Evolutionary conservation across 129 eudicot genomes (phyloP), one percentile per base, ranked within the genome.

Genomic region (Dittrichia graveolens): DNA sequence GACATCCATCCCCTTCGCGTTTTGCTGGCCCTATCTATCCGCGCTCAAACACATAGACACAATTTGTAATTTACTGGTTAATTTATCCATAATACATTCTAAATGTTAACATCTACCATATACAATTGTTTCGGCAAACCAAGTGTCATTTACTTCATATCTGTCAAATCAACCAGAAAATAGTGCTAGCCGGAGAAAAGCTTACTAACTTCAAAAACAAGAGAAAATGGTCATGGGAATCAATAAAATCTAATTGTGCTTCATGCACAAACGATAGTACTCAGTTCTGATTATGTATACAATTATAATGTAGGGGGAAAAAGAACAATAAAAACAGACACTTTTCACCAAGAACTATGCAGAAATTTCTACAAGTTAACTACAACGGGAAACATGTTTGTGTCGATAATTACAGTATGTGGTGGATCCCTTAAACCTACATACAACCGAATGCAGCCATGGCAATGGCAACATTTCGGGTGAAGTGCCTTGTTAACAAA

Each of bases 381-480:
- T 7, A 24, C 47, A 9, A 48, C n/a, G 31, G 7, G 42, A 66
- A 67, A 35, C 74, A 76, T 37, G n/a, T 40, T 47, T 2, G 69
- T 43, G 42, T 14, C 31, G 43, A 55, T 78, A 78, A 78, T 78
- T 78, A 78, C 82, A 78, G 31, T 67, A 76, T 61, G 14, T 67
- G 43, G 48, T 35, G 60, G 55, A 72, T 31, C 76, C 63, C 52
- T 62, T 34, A 78, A 61, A 62, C 56, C 69, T 72, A 72, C 59
- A 37, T 44, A 61, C 60, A 70, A 34, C 66, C 19, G n/a, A 54
- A 55, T 3, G 71, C 62, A 72, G 73, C 77, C 72, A 78, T 7
- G 35, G 75, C 12, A 67, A 46, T 57, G 80, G 75, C 74, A 16
- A 47, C 61, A 31, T 69, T 9, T 50, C 43, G 11, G 75, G 63